These are phyloP conservation scores for Hirsutella thompsonii DNA, from an alignment of 2,329 filamentous ascomycete genomes.

Conservation along the genomic window DNA sequence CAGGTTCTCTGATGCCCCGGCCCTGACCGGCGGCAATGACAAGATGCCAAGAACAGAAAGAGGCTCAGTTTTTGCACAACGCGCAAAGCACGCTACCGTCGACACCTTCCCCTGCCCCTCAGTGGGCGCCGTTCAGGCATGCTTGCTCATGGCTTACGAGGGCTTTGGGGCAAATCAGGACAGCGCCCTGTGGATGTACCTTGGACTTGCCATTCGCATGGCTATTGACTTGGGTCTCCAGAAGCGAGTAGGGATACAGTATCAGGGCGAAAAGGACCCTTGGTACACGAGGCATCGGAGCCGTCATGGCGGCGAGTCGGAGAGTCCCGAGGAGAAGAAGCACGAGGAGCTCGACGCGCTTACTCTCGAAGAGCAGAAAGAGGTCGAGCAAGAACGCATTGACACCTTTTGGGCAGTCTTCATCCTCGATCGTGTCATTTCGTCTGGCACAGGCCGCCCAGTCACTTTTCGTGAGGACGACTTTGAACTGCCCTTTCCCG, in stretches of 20 bases:
- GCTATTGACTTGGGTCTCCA: conserved; percentile 70
- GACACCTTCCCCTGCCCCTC: conserved; percentile 75
- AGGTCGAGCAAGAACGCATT: conserved; percentile 66
- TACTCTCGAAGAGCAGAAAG: conserved; percentile 41
- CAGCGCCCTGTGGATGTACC: conserved; percentile 87
- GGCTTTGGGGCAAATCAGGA: conserved; percentile 82
- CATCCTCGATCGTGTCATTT: conserved; percentile 76
- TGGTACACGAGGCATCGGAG: conserved; percentile 33
- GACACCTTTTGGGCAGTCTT: conserved; percentile 90
- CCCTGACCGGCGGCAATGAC: conserved; percentile 32
- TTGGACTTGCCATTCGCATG: conserved; percentile 77
- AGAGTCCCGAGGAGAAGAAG: conserved; percentile 26
- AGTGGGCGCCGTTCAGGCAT: conserved; percentile 73
- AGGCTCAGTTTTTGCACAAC: conserved; percentile 65
- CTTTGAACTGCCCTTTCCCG: conserved; percentile 64
- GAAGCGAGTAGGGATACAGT: conserved; percentile 62
- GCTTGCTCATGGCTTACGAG: conserved; percentile 73
- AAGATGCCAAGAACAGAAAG: conserved; percentile 49
- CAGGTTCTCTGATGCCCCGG: conserved; percentile 56
- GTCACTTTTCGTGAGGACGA: conserved; percentile 77
- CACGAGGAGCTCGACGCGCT: conserved; percentile 25
- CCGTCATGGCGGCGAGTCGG: conserved; percentile 18
- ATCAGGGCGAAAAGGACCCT: conserved; percentile 40
- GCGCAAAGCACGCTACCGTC: conserved; percentile 70
- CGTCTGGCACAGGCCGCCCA: conserved; percentile 71